Conservation (phyloP, 208 protist genomes). For the Wallacemonas sp. region DNA sequence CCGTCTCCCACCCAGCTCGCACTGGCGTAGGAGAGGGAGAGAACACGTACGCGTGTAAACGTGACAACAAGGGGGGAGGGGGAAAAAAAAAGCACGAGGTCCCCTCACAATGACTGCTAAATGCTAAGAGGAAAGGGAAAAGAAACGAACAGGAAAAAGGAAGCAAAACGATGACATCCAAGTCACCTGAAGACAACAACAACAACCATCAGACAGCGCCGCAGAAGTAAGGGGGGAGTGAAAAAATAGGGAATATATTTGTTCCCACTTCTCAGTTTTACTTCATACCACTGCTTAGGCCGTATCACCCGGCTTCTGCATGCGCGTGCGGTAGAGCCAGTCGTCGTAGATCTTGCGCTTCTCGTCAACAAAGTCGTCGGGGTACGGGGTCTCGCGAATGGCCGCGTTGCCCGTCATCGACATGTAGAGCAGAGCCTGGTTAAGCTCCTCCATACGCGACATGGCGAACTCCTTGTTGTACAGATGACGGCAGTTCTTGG, state of each 20-base stretch:
- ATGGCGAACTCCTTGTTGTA: slow-evolving; percentile 84
- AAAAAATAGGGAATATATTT: too few species aligned
- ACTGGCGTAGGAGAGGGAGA: neutral
- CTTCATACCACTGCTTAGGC: too few species aligned
- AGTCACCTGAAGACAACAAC: neutral
- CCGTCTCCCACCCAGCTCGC: too few species aligned
- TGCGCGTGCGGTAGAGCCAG: slow-evolving; percentile 82
- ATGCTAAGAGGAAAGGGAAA: neutral
- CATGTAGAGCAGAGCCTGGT: slow-evolving; percentile 87
- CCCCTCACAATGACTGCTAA: neutral
- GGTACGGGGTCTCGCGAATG: slow-evolving; percentile 86
- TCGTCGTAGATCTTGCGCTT: slow-evolving; percentile 90
- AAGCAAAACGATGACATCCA: neutral
- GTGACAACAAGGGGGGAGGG: too few species aligned
- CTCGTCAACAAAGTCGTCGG: slow-evolving; percentile 81
- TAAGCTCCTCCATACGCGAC: slow-evolving; percentile 82
- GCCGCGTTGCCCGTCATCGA: slow-evolving; percentile 82
- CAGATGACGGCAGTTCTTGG: slow-evolving; percentile 87
- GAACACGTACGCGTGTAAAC: neutral
- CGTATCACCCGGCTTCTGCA: slow-evolving; percentile 79
- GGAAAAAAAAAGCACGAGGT: neutral
- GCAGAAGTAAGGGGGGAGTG: too few species aligned
- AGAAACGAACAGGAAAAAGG: neutral
- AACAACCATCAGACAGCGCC: too few species aligned
- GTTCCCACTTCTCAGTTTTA: too few species aligned